Evolutionary conservation across 208 protist species (phyloP).

Genomic region (Leishmania tarentolae): DNA sequence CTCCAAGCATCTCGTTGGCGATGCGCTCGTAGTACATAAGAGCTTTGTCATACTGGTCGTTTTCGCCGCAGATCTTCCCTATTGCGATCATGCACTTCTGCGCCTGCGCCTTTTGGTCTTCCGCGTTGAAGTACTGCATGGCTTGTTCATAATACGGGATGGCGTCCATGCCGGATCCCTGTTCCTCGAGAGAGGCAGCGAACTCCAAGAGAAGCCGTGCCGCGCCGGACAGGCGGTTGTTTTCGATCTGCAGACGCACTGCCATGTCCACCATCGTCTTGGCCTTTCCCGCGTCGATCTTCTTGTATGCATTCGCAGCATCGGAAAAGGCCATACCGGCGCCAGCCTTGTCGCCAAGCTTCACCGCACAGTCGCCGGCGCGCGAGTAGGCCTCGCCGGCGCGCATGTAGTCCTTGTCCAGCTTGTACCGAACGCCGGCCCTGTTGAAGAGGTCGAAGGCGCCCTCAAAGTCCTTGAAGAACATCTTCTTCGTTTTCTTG

Average conservation of each 20-base stretch:
- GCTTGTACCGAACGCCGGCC: conserved; percentile 69
- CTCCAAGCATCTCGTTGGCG: conserved; percentile 64
- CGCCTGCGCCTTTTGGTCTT: conserved; percentile 74
- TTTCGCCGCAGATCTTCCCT: conserved; percentile 77
- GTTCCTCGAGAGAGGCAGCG: conserved; percentile 64
- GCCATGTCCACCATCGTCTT: conserved; percentile 64
- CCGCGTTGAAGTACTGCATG: conserved; percentile 78
- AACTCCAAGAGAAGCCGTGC: conserved; percentile 75
- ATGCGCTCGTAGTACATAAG: conserved; percentile 83
- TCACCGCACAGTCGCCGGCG: conserved; percentile 69
- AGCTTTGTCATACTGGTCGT: conserved; percentile 80
- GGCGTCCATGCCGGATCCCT: conserved; percentile 57
- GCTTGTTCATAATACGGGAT: conserved; percentile 81
- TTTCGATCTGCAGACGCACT: conserved; percentile 71
- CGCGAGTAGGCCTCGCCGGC: conserved; percentile 79
- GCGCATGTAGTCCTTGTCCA: conserved; percentile 74
- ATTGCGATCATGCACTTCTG: conserved; percentile 85
- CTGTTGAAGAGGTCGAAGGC: conserved; percentile 83
- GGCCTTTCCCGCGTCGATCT: conserved; percentile 64
- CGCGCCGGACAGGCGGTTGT: conserved; percentile 63
- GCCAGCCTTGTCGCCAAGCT: conserved; percentile 48
- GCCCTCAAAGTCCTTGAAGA: conserved; percentile 86
- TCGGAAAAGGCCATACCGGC: conserved; percentile 56
- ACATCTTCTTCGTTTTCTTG: conserved; percentile 76
- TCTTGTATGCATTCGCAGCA: conserved; percentile 66